Conservation (phyloP, 495 filamentous ascomycete species). For the Saxophila tyrrhenica region DNA sequence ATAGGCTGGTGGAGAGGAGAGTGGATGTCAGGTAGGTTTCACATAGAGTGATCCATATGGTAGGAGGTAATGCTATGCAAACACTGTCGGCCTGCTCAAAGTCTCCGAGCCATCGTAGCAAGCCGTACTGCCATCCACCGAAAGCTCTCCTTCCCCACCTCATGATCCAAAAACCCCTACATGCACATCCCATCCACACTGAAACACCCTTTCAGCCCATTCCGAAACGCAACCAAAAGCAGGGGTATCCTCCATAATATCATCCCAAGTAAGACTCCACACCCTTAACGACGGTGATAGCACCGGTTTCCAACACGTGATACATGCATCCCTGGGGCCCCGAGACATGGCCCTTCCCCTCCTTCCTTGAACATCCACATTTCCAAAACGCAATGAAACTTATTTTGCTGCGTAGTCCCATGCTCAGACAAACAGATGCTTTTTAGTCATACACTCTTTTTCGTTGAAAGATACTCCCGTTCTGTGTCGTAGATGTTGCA, state of each 20-base stretch:
- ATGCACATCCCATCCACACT: not conserved
- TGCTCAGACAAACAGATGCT: not conserved
- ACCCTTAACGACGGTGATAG: not conserved
- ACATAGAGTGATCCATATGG: too few species aligned
- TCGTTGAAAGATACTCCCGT: not conserved
- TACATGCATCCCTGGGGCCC: not conserved
- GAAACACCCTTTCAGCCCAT: not conserved
- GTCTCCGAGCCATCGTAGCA: too few species aligned
- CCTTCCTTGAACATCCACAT: not conserved
- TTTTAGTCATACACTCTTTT: not conserved
- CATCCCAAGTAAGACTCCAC: not conserved
- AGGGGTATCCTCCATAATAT: constrained; percentile 1
- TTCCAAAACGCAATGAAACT: not conserved
- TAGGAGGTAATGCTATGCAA: too few species aligned
- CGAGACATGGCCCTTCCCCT: too few species aligned
- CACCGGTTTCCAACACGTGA: not conserved
- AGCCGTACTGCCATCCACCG: too few species aligned
- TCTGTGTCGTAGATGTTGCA: too few species aligned
- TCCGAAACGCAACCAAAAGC: not conserved
- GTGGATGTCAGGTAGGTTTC: too few species aligned
- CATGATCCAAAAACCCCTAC: too few species aligned
- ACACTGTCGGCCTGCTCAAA: too few species aligned
- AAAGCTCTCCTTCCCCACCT: too few species aligned
- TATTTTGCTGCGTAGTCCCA: not conserved
- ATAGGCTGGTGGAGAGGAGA: too few species aligned